Conservation (phyloP, 495 filamentous ascomycete genomes). For the Collariella sp. region DNA sequence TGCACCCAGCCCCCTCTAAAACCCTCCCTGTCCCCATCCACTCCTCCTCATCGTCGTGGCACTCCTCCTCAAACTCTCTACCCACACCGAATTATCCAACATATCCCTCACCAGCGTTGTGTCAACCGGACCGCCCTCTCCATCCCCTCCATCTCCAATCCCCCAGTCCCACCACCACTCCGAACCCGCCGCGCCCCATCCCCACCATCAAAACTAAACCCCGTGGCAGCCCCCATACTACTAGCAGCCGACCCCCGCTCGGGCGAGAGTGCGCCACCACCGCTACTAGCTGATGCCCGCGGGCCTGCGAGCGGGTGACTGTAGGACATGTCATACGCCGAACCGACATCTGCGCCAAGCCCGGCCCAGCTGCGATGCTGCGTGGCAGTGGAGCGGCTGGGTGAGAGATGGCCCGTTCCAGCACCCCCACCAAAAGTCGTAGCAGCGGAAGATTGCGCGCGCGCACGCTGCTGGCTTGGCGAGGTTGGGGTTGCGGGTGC, state of each 20-base stretch:
- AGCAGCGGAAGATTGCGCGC: conserved; percentile 2
- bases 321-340: conserved; percentile 35
- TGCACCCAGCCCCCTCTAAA: background rate
- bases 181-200: conserved; percentile 9
- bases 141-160: conserved; percentile 20
- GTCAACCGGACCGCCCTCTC: conserved; percentile 59
- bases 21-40: conserved; percentile 12
- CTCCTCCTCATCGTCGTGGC: conserved; percentile 64
- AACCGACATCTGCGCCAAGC: conserved; percentile 32
- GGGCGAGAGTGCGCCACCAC: too few relatives aligned
- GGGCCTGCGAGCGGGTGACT: conserved; percentile 38
- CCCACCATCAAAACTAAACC: conserved; percentile 43
- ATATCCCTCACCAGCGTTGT: conserved; percentile 71
- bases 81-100: conserved; percentile 82
- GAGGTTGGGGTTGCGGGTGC: background rate
- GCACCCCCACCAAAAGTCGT: too few relatives aligned
- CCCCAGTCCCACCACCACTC: conserved; percentile 14
- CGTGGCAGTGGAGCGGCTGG: conserved; percentile 13
- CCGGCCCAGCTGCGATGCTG: conserved; percentile 35
- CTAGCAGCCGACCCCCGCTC: too few relatives aligned
- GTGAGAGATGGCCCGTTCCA: conserved; percentile 26
- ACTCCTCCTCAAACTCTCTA: conserved; percentile 81
- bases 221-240: too few relatives aligned
- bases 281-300: conserved; percentile 35
- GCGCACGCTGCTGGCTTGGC: too few relatives aligned